Evolutionary conservation across 148 eudicot genomes (phyloP).

Genomic region (Vaccinium macrocarpon): DNA sequence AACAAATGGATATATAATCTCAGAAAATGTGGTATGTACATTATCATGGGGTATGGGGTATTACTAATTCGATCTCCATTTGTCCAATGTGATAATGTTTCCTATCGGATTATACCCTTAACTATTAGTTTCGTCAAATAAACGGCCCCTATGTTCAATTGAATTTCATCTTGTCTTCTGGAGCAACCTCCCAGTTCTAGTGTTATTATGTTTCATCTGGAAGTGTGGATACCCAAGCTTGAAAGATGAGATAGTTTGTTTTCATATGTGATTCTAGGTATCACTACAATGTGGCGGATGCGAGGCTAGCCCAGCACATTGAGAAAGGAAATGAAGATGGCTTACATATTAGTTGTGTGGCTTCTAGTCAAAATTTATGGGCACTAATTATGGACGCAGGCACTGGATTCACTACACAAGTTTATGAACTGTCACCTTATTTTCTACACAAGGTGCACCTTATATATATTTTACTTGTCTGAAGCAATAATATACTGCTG

Average conservation of each 20-base stretch:
- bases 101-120: no score
- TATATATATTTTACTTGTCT: neutral
- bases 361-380: constrained; percentile 66
- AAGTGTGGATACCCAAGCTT: neutral
- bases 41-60: neutral
- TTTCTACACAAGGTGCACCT: constrained; percentile 68
- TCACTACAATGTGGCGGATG: constrained; percentile 74
- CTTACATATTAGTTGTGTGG: constrained; percentile 58
- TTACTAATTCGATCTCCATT: no score
- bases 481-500: neutral
- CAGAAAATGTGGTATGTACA: neutral
- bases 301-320: constrained; percentile 62
- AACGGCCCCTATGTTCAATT: neutral
- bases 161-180: neutral
- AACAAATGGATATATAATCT: neutral
- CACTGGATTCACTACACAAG: constrained; percentile 59
- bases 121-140: no score
- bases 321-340: constrained; percentile 80
- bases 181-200: neutral
- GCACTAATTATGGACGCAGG: constrained; percentile 83
- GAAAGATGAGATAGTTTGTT: neutral
- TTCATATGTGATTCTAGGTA: constrained; percentile 42
- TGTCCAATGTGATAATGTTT: no score
- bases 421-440: constrained; percentile 61
- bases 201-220: neutral